Evolutionary conservation across 139 green algal genomes (phyloP), one percentile per base, ranked within the genome.

Genomic region (Tetraselmis striata): DNA sequence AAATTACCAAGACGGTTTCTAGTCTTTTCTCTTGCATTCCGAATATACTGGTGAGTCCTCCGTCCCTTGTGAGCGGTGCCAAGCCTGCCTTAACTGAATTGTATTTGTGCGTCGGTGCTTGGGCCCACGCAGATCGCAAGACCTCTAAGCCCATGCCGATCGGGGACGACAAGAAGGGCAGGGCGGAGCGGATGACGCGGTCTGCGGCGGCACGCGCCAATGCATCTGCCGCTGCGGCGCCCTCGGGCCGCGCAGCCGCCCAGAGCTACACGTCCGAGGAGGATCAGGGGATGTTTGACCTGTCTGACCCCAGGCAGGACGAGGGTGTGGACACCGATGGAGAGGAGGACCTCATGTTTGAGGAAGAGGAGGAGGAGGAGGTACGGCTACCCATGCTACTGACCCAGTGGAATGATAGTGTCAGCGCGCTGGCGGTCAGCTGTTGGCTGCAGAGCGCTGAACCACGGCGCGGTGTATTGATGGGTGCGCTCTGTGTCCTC

Each of bases 181-280:
- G 45, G 11, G 5, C 45, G 31, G 79, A 81, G 59, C 88, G 88
- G n/a, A 82, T 94, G 85, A 95, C 92, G 25, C 85, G 91, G 0
- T 84, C 90, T 1, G 84, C 91, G 76, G 88, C 86, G 18, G 86
- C 87, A 0, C 74, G 84, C 1, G 77, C n/a, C n/a, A n/a, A n/a
- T n/a, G n/a, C n/a, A n/a, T n/a, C n/a, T n/a, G n/a, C 83, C 18
- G 86, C 87, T 26, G 89, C 84, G 30, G 86, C 88, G 1, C 78
- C 80, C 29, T 86, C 79, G 29, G 82, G 86, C 79, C 78, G 78
- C 23, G 75, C 29, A 75, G 80, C 83, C 1, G 59, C 22, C 2
- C n/a, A 32, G 78, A 23, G 81, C 29, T 79, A 76, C 79, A 29
- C 31, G 27, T 31, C 31, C 27, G 28, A 82, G 79, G 59, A 82